Evolutionary conservation across 768 basidiomycete genomes (phyloP).

Genomic region (Trametes maxima): DNA sequence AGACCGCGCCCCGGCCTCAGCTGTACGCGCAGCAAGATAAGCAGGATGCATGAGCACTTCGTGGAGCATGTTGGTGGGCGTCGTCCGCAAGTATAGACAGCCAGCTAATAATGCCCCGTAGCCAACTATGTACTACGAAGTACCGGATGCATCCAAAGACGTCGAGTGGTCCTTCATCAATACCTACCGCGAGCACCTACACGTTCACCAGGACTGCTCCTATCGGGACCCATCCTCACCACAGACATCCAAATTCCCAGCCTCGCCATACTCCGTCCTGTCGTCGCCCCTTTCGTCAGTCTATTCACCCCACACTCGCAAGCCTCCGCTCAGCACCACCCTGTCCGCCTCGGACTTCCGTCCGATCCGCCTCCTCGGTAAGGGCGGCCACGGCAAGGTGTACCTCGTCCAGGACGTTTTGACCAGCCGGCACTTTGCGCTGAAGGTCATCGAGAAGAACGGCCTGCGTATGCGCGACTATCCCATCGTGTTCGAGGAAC

Average conservation of each 20-base stretch:
- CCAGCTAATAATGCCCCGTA: too few relatives aligned
- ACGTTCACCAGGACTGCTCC: constrained; percentile 1
- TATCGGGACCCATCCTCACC: constrained; percentile 3
- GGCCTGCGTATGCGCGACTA: constrained; percentile 18
- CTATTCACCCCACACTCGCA: background rate
- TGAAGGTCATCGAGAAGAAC: constrained; percentile 31
- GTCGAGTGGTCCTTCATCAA: background rate
- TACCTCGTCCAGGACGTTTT: constrained; percentile 29
- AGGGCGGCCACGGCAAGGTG: constrained; percentile 28
- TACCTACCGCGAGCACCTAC: background rate
- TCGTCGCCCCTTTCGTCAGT: constrained; percentile 10
- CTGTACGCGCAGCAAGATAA: background rate
- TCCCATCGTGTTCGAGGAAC: constrained; percentile 22
- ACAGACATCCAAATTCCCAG: background rate
- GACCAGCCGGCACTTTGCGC: constrained; percentile 19
- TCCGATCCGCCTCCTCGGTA: constrained; percentile 25
- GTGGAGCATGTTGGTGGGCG: constrained; percentile 1
- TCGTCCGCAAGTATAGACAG: background rate
- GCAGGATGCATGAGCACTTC: constrained; percentile 10
- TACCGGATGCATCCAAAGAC: constrained; percentile 1
- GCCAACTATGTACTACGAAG: constrained; percentile 11
- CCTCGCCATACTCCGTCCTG: constrained; percentile 7
- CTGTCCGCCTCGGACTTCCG: constrained; percentile 24
- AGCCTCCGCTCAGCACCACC: background rate
- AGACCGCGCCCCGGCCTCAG: too few relatives aligned